phyloP scores from a whole-genome alignment of 371 early-diverging fungal genomes.

The Rhizopus arrhizus region DNA sequence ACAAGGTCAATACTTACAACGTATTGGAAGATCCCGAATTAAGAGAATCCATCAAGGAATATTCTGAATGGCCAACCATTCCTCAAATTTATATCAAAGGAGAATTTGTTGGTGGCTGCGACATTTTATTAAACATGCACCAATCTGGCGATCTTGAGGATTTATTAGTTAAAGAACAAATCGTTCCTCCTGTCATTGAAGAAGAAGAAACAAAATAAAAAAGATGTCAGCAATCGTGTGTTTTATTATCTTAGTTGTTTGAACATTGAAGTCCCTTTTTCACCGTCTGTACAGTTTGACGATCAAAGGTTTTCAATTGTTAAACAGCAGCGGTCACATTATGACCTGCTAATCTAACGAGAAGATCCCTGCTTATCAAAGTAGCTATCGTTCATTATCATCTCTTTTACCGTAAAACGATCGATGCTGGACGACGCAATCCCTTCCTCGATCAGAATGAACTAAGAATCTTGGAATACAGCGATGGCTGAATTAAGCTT shows the following conservation, averaged over 20 bases:
- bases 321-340: too few species aligned
- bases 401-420: too few species aligned
- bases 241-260: neutral
- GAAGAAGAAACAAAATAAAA: conserved; percentile 24
- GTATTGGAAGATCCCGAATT: conserved; percentile 89
- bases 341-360: too few species aligned
- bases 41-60: conserved; percentile 93
- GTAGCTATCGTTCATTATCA: too few species aligned
- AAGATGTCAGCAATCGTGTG: neutral
- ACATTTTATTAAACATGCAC: conserved; percentile 92
- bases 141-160: conserved; percentile 88
- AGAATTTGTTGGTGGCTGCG: conserved; percentile 97
- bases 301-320: too few species aligned
- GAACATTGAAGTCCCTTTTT: too few species aligned
- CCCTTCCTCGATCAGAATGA: too few species aligned
- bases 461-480: too few species aligned
- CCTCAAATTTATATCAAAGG: conserved; percentile 98
- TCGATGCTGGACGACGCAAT: too few species aligned
- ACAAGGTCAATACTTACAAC: conserved; percentile 77
- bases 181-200: conserved; percentile 54
- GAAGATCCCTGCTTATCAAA: too few species aligned
- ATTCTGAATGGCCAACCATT: conserved; percentile 96
- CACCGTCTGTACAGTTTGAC: too few species aligned
- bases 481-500: too few species aligned
- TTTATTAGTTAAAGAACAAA: conserved; percentile 78